Evolutionary conservation across 768 basidiomycete species (phyloP).

Genomic region (Podaxis sp.): DNA sequence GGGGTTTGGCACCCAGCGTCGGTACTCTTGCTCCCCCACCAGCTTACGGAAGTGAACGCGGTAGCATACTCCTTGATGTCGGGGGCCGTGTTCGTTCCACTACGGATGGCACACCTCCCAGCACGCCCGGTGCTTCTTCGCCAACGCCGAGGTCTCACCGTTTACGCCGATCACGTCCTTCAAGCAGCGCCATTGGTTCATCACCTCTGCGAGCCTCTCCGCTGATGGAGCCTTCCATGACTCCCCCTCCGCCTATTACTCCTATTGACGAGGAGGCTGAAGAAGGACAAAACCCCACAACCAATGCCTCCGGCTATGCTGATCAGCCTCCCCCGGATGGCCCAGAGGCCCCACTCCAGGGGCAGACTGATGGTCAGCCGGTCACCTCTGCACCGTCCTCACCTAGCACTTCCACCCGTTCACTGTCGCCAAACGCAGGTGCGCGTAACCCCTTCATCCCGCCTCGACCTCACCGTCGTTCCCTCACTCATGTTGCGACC

Average conservation of each 20-base stretch:
- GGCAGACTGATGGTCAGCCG: slow-evolving; percentile 14
- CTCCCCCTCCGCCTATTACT: slow-evolving; percentile 71
- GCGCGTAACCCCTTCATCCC: slow-evolving; percentile 80
- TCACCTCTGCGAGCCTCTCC: slow-evolving; percentile 66
- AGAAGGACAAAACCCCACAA: slow-evolving; percentile 29
- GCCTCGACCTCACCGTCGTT: slow-evolving; percentile 64
- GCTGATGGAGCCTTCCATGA: slow-evolving; percentile 39
- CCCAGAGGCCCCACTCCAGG: slow-evolving; percentile 27
- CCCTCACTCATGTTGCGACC: slow-evolving; percentile 67
- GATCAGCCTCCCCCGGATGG: slow-evolving; percentile 12
- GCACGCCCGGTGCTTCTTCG: slow-evolving; percentile 44
- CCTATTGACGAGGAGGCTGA: slow-evolving; percentile 67
- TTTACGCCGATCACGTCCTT: slow-evolving; percentile 57
- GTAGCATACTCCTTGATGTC: slow-evolving; percentile 92
- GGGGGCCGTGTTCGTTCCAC: slow-evolving; percentile 56
- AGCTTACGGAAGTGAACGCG: slow-evolving; percentile 95
- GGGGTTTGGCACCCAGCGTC: slow-evolving; percentile 96
- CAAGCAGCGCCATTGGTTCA: slow-evolving; percentile 47
- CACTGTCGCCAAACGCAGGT: slow-evolving; percentile 73
- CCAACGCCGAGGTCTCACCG: slow-evolving; percentile 53
- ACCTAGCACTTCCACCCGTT: slow-evolving; percentile 49
- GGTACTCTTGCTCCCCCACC: slow-evolving; percentile 97
- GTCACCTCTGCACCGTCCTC: slow-evolving; percentile 32
- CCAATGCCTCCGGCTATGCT: slow-evolving; percentile 21
- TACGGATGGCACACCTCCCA: slow-evolving; percentile 39